These are phyloP conservation scores for Pseudocercospora fijiensis DNA, from an alignment of 2,329 filamentous ascomycete genomes.

Conservation along the genomic window DNA sequence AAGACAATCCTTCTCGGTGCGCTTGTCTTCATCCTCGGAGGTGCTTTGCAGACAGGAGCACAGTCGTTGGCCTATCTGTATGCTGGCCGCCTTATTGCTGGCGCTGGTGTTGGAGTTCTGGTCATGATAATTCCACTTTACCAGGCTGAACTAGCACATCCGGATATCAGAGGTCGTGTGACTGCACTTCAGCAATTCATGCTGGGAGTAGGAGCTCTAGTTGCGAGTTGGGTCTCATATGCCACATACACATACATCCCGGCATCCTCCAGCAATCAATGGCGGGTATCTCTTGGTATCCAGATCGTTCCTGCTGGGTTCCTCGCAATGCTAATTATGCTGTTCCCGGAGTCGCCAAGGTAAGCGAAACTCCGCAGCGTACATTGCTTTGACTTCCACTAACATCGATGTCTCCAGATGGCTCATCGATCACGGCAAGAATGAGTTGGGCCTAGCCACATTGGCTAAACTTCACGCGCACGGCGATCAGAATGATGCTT, in stretches of 20 bases:
- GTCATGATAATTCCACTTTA: constrained; percentile 70
- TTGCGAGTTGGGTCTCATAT: constrained; percentile 72
- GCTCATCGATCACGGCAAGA: constrained; percentile 70
- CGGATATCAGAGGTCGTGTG: constrained; percentile 71
- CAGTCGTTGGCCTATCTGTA: constrained; percentile 61
- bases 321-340: constrained; percentile 63
- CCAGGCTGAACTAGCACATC: constrained; percentile 77
- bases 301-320: constrained; percentile 68
- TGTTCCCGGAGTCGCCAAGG: constrained; percentile 65
- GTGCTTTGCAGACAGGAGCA: constrained; percentile 70
- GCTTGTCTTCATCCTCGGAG: constrained; percentile 69
- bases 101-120: constrained; percentile 57
- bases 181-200: constrained; percentile 80
- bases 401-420: constrained; percentile 46
- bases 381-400: constrained; percentile 12
- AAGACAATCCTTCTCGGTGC: constrained; percentile 71
- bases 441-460: constrained; percentile 64
- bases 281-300: constrained; percentile 66
- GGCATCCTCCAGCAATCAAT: constrained; percentile 52
- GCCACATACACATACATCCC: constrained; percentile 56
- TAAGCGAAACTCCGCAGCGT: constrained; percentile 17
- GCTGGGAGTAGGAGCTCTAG: constrained; percentile 71
- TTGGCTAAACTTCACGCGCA: constrained; percentile 69
- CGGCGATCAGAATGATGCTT: constrained; percentile 64
- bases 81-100: constrained; percentile 55